A percentile compares a stretch with the other conserved stretches of the same genome.
Conservation (phyloP, 306 rosid species). For the Rubus parviflorus region DNA sequence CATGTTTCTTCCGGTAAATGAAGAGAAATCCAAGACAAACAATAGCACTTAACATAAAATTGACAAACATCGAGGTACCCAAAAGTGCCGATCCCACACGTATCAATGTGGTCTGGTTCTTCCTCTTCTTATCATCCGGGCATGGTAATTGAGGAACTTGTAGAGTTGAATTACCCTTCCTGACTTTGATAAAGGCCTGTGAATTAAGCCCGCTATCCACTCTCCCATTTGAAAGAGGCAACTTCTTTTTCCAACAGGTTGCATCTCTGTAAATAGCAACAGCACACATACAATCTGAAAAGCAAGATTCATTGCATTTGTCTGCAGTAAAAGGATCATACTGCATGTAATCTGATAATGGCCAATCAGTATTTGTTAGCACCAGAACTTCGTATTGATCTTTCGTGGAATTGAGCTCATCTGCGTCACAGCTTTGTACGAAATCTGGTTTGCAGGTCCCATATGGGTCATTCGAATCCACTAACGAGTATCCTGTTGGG, state of each 20-base stretch:
- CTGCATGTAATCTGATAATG: constrained; percentile 18
- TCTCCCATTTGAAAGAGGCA: constrained; percentile 48
- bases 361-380: constrained; percentile 35
- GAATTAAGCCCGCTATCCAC: neutral
- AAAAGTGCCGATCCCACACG: constrained; percentile 1
- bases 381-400: constrained; percentile 21
- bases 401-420: neutral
- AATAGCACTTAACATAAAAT: neutral
- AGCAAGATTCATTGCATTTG: constrained; percentile 30
- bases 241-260: constrained; percentile 46
- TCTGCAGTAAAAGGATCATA: constrained; percentile 11
- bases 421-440: constrained; percentile 31
- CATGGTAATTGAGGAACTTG: neutral
- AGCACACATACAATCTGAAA: constrained; percentile 38
- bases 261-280: constrained; percentile 18
- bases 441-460: constrained; percentile 29
- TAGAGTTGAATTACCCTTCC: neutral
- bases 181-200: constrained; percentile 23
- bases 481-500: constrained; percentile 23
- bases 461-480: constrained; percentile 25
- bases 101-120: constrained; percentile 12
- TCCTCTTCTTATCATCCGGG: neutral
- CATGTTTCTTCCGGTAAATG: constrained; percentile 13
- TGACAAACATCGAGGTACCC: constrained; percentile 17
- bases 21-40: constrained; percentile 8